phyloP scores from a whole-genome alignment of 2,329 filamentous ascomycete species.

The Colletotrichum lini region DNA sequence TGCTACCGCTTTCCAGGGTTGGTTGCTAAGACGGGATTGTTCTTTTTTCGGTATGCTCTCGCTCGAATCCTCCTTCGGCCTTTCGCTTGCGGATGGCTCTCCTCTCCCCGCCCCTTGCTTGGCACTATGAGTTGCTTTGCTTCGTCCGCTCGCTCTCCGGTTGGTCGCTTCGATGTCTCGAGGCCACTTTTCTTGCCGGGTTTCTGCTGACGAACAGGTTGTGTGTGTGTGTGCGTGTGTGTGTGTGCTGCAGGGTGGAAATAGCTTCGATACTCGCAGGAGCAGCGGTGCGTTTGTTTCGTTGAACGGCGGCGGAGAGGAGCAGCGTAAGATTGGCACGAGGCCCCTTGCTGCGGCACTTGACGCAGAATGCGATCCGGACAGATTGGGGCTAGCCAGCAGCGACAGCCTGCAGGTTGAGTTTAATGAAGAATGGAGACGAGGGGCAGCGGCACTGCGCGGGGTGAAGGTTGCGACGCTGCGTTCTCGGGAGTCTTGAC shows the following conservation, averaged over 20 bases:
- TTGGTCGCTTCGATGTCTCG: constrained; percentile 12
- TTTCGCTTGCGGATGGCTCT: neutral
- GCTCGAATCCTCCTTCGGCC: neutral
- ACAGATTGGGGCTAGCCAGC: constrained; percentile 26
- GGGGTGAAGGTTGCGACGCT: neutral
- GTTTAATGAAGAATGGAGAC: constrained; percentile 39
- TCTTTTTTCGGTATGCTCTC: neutral
- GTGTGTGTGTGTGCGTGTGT: neutral
- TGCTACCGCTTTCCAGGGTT: neutral
- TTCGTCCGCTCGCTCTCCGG: constrained; percentile 25
- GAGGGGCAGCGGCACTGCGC: neutral
- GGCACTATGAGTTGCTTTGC: constrained; percentile 35
- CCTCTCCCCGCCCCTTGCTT: constrained; percentile 29
- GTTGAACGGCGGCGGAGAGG: neutral
- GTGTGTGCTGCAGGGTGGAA: constrained; percentile 16
- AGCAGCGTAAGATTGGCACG: constrained; percentile 28
- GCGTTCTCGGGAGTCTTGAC: neutral
- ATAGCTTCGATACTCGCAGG: neutral
- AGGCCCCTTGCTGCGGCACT: constrained; percentile 25
- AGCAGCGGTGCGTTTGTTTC: neutral
- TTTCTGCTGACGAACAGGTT: constrained; percentile 14
- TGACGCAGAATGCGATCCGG: constrained; percentile 31
- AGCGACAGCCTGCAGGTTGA: constrained; percentile 27
- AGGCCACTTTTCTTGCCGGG: constrained; percentile 36
- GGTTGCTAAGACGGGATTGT: neutral